These are phyloP conservation scores for Pyrus pyrifolia DNA, from an alignment of 306 rosid species.

Conservation along the genomic window DNA sequence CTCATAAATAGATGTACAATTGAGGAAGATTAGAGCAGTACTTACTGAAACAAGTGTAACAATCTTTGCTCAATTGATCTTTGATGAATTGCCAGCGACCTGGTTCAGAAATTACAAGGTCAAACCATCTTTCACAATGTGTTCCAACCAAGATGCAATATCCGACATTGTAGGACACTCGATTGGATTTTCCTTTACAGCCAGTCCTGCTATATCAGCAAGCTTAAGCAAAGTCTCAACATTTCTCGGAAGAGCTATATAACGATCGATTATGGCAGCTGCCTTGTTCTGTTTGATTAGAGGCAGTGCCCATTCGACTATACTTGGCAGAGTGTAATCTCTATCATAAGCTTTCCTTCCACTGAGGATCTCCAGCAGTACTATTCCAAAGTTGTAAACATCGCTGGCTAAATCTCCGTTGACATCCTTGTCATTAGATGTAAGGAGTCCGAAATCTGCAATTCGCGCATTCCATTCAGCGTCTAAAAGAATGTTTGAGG, in stretches of 20 bases:
- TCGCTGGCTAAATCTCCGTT: conserved; percentile 45
- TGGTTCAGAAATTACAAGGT: conserved; percentile 28
- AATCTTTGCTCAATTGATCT: background rate
- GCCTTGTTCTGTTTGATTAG: conserved; percentile 68
- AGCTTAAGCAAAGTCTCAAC: conserved; percentile 85
- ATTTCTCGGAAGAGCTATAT: conserved; percentile 58
- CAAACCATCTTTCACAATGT: conserved; percentile 73
- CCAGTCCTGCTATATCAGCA: conserved; percentile 64
- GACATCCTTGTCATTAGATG: conserved; percentile 47
- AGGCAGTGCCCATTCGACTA: conserved; percentile 86
- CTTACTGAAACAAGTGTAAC: conserved; percentile 19
- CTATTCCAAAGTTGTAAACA: conserved; percentile 67
- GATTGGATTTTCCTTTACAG: conserved; percentile 47
- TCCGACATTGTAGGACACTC: conserved; percentile 65
- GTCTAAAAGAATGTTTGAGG: conserved; percentile 79
- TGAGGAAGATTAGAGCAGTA: conserved; percentile 11
- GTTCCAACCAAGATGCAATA: conserved; percentile 74
- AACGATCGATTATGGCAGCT: conserved; percentile 60
- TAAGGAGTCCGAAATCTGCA: conserved; percentile 67
- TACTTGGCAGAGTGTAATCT: conserved; percentile 52
- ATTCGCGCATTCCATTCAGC: conserved; percentile 76
- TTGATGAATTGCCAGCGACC: background rate
- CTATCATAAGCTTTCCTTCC: conserved; percentile 79
- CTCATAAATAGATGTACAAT: conserved; percentile 52
- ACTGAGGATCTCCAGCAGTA: conserved; percentile 72